phyloP scores from a whole-genome alignment of 805 yeast species.

The Hagleromyces aurorensis region DNA sequence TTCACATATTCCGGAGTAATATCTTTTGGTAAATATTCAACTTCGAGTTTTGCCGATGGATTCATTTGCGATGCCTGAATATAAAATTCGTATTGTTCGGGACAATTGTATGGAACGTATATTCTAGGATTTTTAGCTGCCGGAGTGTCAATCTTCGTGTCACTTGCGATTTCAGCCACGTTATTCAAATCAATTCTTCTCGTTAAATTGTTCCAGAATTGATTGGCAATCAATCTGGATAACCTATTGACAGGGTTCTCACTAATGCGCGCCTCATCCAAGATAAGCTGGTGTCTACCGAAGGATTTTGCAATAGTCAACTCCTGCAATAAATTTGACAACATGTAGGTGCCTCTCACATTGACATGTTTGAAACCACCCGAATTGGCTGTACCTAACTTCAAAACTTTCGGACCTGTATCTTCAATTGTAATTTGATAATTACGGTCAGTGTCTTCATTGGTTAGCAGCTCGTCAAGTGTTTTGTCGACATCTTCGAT shows the following conservation, averaged over 20 bases:
- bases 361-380: conserved; percentile 68
- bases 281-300: conserved; percentile 67
- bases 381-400: conserved; percentile 76
- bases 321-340: conserved; percentile 81
- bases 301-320: conserved; percentile 75
- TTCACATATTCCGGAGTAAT: conserved; percentile 73
- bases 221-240: conserved; percentile 60
- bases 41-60: conserved; percentile 57
- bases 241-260: conserved; percentile 83
- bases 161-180: conserved; percentile 64
- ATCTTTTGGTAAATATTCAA: conserved; percentile 64
- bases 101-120: conserved; percentile 63
- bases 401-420: conserved; percentile 73
- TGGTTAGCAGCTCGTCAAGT: conserved; percentile 53
- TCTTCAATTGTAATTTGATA: conserved; percentile 82
- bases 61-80: conserved; percentile 41
- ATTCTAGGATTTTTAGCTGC: conserved; percentile 62
- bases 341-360: conserved; percentile 82
- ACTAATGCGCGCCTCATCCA: conserved; percentile 76
- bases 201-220: conserved; percentile 76
- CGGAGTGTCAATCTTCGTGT: conserved; percentile 63
- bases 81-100: conserved; percentile 69
- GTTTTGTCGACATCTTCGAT: conserved; percentile 72
- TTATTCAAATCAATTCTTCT: conserved; percentile 57
- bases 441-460: conserved; percentile 81